Base-by-base conservation (phyloP, 345 rosid species). In the Excoecaria cochinchinensis region DNA sequence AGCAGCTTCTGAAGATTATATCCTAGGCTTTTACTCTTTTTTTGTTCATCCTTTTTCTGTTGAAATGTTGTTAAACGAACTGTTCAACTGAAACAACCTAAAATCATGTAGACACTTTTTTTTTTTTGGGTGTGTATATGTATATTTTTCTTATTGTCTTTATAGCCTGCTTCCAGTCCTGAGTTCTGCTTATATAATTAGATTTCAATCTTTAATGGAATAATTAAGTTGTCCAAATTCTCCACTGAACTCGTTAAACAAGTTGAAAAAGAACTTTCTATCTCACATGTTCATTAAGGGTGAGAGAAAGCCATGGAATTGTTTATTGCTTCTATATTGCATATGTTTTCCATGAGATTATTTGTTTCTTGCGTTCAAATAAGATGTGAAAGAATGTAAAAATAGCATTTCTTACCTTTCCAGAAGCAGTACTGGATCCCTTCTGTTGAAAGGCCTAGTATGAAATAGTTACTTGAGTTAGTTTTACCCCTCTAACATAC, bases 351-450 rank as follows among this genome's bases (percentile, higher is more conserved):
- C 22, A 16, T 48, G 2, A 6, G 13, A 16, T 39, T 22, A 9
- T 67, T 21, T 46, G 5, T 69, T 48, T 40, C 25, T 24, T 24
- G 17, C 19, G 15, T 63, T 21, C 47, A 16, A 14, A 76, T 48
- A 24, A 17, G 6, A 12, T 71, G 65, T 21, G 14, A 50, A 52
- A 9, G 44, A 44, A 22, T 17, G 56, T 58, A 51, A 74, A 73
- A 42, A 24, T 44, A 47, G 61, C 42, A 39, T 62, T 21, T n/a
- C 63, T 55, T 79, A 93, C 98, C 98, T 90, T 87, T 91, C 99
- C 99, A 93, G 85, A 95, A 93, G 88, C 97, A 91, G 73, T 90
- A 86, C 68, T 93, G 99, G 58, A 93, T 91, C 11, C 82, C 86
- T 82, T 91, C 96, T 17, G 94, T 93, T 69, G 94, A 48, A 71